Conservation (phyloP, 192 early-diverging fungal genomes). For the Coemansia sp. region DNA sequence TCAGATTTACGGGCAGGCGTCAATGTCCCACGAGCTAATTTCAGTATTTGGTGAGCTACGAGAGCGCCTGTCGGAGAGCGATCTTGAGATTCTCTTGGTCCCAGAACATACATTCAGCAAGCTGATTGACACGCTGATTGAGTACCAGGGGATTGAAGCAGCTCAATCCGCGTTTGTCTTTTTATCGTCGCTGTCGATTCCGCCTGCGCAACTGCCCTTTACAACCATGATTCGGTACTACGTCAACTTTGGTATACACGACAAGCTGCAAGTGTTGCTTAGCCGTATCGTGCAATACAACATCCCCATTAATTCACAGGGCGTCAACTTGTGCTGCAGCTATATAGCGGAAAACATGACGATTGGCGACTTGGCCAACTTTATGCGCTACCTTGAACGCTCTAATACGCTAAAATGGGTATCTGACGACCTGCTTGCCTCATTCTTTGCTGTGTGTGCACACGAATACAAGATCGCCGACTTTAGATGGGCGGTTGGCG, state of each 20-base stretch:
- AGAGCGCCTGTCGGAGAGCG: constrained; percentile 5
- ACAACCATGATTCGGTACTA: constrained; percentile 35
- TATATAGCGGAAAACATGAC: constrained; percentile 11
- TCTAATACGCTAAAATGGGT: constrained; percentile 8
- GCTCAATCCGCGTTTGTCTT: constrained; percentile 27
- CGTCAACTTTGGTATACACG: constrained; percentile 12
- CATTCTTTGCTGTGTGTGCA: constrained; percentile 16
- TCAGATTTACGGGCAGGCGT: constrained; percentile 8
- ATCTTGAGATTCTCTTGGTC: constrained; percentile 11
- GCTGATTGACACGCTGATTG: constrained; percentile 16
- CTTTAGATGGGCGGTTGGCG: constrained; percentile 31
- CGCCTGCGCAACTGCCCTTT: constrained; percentile 21
- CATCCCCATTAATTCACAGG: constrained; percentile 16
- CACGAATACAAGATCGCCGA: constrained; percentile 19
- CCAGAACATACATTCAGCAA: neutral
- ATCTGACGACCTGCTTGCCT: constrained; percentile 13
- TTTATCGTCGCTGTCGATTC: constrained; percentile 17
- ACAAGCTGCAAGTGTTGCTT: constrained; percentile 21
- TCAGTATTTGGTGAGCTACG: constrained; percentile 17
- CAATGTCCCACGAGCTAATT: constrained; percentile 5
- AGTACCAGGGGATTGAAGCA: constrained; percentile 13
- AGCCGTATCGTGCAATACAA: constrained; percentile 27
- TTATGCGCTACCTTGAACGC: constrained; percentile 44
- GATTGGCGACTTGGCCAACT: constrained; percentile 26
- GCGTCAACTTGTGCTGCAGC: constrained; percentile 19